Conservation (phyloP, 192 early-diverging fungal species). For the Backusella macrospora region DNA sequence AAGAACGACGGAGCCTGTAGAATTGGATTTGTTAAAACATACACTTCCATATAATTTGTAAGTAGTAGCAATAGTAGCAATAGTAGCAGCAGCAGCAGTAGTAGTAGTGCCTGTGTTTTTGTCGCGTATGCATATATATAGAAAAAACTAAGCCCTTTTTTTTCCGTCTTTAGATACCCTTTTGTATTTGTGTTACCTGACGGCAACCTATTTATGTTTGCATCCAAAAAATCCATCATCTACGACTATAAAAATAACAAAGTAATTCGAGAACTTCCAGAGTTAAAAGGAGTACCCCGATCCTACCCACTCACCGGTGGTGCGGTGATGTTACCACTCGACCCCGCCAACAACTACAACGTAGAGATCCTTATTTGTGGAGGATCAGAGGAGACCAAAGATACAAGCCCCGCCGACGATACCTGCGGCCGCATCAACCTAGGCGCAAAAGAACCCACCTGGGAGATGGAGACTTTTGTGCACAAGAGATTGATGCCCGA, state of each 20-base stretch:
- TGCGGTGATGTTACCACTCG: constrained; percentile 57
- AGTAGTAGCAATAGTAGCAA: background rate
- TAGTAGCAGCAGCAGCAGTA: background rate
- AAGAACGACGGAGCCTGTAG: constrained; percentile 28
- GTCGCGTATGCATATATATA: background rate
- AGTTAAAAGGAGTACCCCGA: constrained; percentile 48
- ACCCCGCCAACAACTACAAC: constrained; percentile 57
- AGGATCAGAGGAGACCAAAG: constrained; percentile 44
- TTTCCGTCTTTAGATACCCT: constrained; percentile 38
- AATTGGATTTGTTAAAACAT: constrained; percentile 50
- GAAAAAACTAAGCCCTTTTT: background rate
- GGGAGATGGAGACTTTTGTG: constrained; percentile 58
- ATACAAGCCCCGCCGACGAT: constrained; percentile 39
- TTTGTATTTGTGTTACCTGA: constrained; percentile 56
- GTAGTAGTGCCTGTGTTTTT: too few species aligned
- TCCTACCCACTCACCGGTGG: constrained; percentile 62
- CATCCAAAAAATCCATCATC: constrained; percentile 55
- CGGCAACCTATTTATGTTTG: constrained; percentile 53
- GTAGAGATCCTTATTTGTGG: constrained; percentile 64
- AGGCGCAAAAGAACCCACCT: constrained; percentile 40
- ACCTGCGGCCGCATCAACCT: constrained; percentile 56
- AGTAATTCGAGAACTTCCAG: constrained; percentile 46
- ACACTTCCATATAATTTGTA: constrained; percentile 55
- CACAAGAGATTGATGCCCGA: constrained; percentile 55
- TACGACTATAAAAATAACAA: constrained; percentile 48